Evolutionary conservation across 2,329 filamentous ascomycete genomes (phyloP).

Genomic region (Dactylellina cionopaga): DNA sequence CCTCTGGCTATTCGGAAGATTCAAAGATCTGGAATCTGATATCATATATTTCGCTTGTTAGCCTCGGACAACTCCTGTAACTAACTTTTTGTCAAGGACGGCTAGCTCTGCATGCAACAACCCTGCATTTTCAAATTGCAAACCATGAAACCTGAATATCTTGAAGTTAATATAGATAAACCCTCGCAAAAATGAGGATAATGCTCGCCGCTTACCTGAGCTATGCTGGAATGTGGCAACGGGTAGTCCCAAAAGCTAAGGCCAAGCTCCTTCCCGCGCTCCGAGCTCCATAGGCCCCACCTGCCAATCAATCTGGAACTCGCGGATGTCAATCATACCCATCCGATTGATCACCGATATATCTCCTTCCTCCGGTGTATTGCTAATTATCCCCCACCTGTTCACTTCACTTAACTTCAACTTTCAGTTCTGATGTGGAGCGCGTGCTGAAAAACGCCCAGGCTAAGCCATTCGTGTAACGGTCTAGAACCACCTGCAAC

Average conservation of each 20-base stretch:
- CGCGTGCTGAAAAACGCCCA: neutral
- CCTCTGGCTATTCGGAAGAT: too few species aligned
- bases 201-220: neutral
- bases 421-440: neutral
- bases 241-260: neutral
- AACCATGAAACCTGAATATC: constrained; percentile 23
- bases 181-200: neutral
- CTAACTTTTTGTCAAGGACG: neutral
- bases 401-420: neutral
- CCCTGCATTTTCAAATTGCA: constrained; percentile 13
- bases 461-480: constrained; percentile 19
- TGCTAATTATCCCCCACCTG: constrained; percentile 32
- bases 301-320: constrained; percentile 32
- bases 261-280: constrained; percentile 22
- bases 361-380: constrained; percentile 12
- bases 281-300: neutral
- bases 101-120: constrained; percentile 13
- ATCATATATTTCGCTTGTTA: constrained; percentile 10
- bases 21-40: constrained; percentile 27
- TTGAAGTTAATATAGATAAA: neutral
- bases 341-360: constrained; percentile 33
- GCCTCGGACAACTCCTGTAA: neutral
- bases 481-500: constrained; percentile 51
- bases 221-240: neutral
- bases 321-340: constrained; percentile 29